Percentiles rank a stretch among this genome's conserved stretches.
Evolutionary conservation across 2,329 filamentous ascomycete genomes (phyloP).

Genomic region (Botrytis fabae): DNA sequence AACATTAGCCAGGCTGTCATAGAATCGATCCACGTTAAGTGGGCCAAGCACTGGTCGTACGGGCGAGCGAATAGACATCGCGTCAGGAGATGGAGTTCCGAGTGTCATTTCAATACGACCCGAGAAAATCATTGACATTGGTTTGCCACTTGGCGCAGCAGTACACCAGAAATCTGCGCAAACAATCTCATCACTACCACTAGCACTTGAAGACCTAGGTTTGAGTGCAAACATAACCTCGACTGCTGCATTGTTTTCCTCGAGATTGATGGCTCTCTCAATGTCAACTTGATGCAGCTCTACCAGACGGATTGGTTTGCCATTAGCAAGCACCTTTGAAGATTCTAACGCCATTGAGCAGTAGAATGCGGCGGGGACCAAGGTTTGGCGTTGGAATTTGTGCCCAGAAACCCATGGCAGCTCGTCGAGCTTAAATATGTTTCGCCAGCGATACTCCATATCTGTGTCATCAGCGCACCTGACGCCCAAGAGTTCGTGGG

Average conservation of each 20-base stretch:
- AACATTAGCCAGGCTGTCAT: conserved; percentile 24
- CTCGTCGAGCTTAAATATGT: conserved; percentile 34
- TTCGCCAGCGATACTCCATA: conserved; percentile 38
- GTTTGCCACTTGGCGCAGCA: conserved; percentile 4
- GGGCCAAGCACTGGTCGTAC: conserved; percentile 9
- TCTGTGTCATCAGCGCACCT: conserved; percentile 27
- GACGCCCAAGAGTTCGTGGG: conserved; percentile 43
- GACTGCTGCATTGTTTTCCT: conserved; percentile 25
- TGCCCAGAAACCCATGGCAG: conserved; percentile 41
- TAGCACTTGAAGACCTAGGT: background rate
- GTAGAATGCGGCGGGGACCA: conserved; percentile 40
- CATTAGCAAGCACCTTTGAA: conserved; percentile 18
- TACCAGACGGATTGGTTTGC: conserved; percentile 33
- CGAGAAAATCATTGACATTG: conserved; percentile 15
- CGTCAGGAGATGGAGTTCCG: conserved; percentile 17
- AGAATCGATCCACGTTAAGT: conserved; percentile 29
- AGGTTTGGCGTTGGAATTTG: conserved; percentile 27
- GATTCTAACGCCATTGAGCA: conserved; percentile 40
- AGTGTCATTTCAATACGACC: conserved; percentile 17
- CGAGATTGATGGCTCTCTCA: conserved; percentile 27
- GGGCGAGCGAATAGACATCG: background rate
- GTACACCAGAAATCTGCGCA: conserved; percentile 20
- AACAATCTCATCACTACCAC: background rate
- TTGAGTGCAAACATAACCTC: conserved; percentile 28
- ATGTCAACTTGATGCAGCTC: conserved; percentile 31